phyloP scores from a whole-genome alignment of 352 stramenopile genomes.

The Globisporangium cylindrosporum region DNA sequence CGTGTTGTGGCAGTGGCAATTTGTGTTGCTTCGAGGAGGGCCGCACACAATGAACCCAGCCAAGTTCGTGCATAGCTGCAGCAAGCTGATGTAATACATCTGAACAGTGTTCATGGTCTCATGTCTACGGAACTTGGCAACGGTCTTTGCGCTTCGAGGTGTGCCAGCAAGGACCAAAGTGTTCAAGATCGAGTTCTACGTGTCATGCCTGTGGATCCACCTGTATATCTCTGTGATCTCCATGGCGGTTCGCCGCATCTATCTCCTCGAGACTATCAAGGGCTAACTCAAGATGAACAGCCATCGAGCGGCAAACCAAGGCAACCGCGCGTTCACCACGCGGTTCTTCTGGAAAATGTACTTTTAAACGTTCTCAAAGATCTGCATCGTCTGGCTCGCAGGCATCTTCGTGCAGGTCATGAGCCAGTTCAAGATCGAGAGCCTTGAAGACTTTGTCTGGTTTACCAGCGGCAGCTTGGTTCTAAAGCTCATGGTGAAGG shows the following conservation, averaged over 20 bases:
- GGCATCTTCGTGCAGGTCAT: too few species aligned
- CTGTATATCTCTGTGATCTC: neutral
- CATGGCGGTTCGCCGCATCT: neutral
- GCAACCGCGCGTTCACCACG: neutral
- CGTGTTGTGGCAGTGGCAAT: conserved; percentile 11
- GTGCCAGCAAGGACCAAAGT: neutral
- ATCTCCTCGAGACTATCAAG: neutral
- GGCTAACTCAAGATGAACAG: neutral
- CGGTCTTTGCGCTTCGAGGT: neutral
- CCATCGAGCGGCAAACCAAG: neutral
- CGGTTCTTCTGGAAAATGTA: neutral
- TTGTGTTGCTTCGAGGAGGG: conserved; percentile 1
- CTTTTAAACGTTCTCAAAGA: too few species aligned
- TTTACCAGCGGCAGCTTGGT: neutral
- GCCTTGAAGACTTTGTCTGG: too few species aligned
- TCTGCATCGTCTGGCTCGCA: neutral
- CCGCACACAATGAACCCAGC: neutral
- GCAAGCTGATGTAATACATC: neutral
- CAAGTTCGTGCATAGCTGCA: neutral
- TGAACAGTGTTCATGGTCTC: neutral
- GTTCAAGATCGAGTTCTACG: neutral
- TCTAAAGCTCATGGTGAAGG: conserved; percentile 10
- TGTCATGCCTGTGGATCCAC: neutral
- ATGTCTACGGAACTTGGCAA: neutral
- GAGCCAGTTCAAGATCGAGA: too few species aligned